Evolutionary conservation across 768 basidiomycete genomes (phyloP).

Genomic region (Boletellus ananas): DNA sequence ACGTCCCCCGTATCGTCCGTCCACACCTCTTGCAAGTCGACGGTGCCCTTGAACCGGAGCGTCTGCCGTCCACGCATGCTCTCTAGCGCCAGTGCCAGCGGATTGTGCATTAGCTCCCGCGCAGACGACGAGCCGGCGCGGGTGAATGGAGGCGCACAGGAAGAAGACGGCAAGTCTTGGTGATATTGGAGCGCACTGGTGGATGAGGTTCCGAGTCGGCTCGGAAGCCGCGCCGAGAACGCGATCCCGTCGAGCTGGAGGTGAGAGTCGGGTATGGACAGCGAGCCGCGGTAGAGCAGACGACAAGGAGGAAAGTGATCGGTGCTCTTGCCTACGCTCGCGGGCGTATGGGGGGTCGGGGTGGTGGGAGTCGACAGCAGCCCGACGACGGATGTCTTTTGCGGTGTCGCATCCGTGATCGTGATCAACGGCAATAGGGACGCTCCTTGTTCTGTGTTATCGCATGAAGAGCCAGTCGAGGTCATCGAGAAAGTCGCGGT

Average conservation of each 20-base stretch:
- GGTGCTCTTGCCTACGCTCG: neutral
- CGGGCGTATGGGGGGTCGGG: neutral
- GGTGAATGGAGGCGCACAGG: conserved; percentile 16
- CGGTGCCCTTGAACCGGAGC: conserved; percentile 54
- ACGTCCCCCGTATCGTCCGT: conserved; percentile 56
- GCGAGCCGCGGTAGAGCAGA: conserved; percentile 70
- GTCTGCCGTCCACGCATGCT: conserved; percentile 75
- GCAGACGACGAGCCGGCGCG: neutral
- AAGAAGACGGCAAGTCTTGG: conserved; percentile 24
- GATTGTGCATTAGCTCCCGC: conserved; percentile 55
- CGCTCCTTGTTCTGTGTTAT: too few relatives aligned
- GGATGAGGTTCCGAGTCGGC: neutral
- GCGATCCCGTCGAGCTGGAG: conserved; percentile 71
- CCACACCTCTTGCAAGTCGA: conserved; percentile 52
- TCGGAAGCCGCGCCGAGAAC: conserved; percentile 51
- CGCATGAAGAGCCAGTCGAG: neutral
- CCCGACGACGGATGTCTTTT: conserved; percentile 1
- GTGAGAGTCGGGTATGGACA: conserved; percentile 70
- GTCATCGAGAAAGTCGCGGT: neutral
- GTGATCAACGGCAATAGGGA: conserved; percentile 2
- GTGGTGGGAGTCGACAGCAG: conserved; percentile 4
- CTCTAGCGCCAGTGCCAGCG: conserved; percentile 68
- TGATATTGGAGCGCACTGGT: conserved; percentile 10
- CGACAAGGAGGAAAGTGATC: conserved; percentile 32
- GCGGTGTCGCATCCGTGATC: conserved; percentile 22